Evolutionary conservation across 257 asterid species (phyloP), one percentile per base, ranked within the genome.

Genomic region (Nicotiana sylvestris): DNA sequence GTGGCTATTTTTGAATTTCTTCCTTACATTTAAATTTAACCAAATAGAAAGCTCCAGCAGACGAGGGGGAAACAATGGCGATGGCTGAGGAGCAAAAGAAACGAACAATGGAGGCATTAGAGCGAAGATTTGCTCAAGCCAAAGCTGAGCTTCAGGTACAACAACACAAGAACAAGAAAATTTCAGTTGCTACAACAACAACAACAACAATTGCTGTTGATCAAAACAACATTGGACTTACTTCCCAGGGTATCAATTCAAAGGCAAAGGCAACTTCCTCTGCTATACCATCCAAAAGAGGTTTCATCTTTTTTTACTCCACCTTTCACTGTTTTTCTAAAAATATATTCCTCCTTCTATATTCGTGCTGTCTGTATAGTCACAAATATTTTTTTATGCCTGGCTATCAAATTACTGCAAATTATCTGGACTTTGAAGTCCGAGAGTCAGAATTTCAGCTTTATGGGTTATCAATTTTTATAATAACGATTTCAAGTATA

Each of bases 91-190:
- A 90, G 16, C 97, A 92, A 83, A 89, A 81, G 88, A 94, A 85
- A 81, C 89, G 97, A 77, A 86, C 96, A 2, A 29, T 87, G 82
- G 98, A 94, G 66, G 99, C 99, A 60, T 70, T 95, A 61, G 92
- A 90, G 81, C 91, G 91, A 86, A 91, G 97, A 85, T 91, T 90
- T 66, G 97, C 97, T 10, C 96, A 91, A 89, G 92, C 92, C 12
- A 88, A 91, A 88, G 90, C 95, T 25, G 97, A 91, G 77, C 81
- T 84, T 85, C 89, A 85, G 32, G 56, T 82, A 11, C 92, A 85
- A 72, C 89, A 90, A 72, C 88, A 88, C 76, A 89, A 87, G 84
- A 76, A 86, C 90, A 90, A 87, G 83, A 91, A 87, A 57, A 1
- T 29, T 0, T 13, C 77, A 17, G 46, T 57, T 49, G 30, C 1